Conservation (phyloP, 1,284 basidiomycete genomes). For the Malassezia caprae region DNA sequence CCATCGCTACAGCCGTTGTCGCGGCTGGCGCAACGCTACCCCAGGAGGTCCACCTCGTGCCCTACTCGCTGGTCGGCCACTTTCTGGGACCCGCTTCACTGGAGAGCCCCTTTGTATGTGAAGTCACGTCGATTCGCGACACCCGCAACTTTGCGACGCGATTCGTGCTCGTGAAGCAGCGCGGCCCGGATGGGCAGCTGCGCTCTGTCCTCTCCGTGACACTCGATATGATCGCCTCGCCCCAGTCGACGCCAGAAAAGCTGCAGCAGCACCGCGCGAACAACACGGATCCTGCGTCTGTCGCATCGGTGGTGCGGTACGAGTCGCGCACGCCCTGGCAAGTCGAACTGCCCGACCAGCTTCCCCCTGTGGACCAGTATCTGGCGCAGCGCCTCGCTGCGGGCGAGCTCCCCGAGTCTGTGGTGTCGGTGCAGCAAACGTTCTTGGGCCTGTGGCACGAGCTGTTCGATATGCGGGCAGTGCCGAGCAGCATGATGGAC, state of each 20-base stretch:
- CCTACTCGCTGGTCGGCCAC: slow-evolving; percentile 31
- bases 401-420: slow-evolving; percentile 14
- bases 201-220: slow-evolving; percentile 23
- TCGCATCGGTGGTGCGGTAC: slow-evolving; percentile 17
- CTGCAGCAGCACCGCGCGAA: neutral
- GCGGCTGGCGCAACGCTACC: slow-evolving; percentile 31
- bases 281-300: neutral
- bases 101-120: slow-evolving; percentile 23
- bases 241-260: slow-evolving; percentile 13
- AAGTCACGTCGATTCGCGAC: slow-evolving; percentile 23
- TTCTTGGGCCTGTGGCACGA: slow-evolving; percentile 10
- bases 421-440: neutral
- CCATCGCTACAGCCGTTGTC: slow-evolving; percentile 21
- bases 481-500: slow-evolving; percentile 6
- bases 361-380: slow-evolving; percentile 13
- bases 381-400: slow-evolving; percentile 18
- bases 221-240: slow-evolving; percentile 28
- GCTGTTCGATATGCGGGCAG: slow-evolving; percentile 5
- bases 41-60: slow-evolving; percentile 19
- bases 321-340: slow-evolving; percentile 16
- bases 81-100: slow-evolving; percentile 31
- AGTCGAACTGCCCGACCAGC: slow-evolving; percentile 15
- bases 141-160: slow-evolving; percentile 36
- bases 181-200: slow-evolving; percentile 19
- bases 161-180: slow-evolving; percentile 25